These are phyloP conservation scores for Glycyrrhiza uralensis DNA, from an alignment of 306 rosid genomes.

Conservation along the genomic window DNA sequence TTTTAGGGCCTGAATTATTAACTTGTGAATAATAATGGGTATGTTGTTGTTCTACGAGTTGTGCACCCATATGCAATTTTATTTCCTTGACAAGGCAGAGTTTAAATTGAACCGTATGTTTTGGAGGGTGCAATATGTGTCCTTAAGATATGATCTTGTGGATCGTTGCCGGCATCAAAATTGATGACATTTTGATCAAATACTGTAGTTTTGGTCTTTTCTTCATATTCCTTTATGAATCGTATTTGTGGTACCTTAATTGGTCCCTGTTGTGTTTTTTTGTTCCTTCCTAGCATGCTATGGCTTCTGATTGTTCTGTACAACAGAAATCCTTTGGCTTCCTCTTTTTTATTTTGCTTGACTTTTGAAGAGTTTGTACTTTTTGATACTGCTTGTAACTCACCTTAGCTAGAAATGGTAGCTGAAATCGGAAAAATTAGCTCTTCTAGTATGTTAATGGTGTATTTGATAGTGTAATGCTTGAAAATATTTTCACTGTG, in stretches of 20 bases:
- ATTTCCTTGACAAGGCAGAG: not conserved
- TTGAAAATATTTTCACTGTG: not conserved
- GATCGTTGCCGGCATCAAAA: not conserved
- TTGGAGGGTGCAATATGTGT: not conserved
- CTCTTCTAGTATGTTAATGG: not conserved
- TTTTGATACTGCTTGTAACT: not conserved
- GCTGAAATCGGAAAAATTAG: not conserved
- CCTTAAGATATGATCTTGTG: not conserved
- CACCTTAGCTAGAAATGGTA: not conserved
- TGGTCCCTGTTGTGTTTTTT: not conserved
- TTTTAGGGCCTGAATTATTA: not conserved
- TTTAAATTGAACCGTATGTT: not conserved
- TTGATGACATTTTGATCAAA: conserved; percentile 3
- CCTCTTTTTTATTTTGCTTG: not conserved
- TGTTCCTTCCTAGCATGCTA: not conserved
- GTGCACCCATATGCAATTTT: not conserved
- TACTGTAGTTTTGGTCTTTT: not conserved
- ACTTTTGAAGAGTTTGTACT: not conserved
- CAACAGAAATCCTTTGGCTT: not conserved
- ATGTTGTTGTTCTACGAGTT: not conserved
- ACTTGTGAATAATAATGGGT: not conserved
- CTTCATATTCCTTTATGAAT: not conserved
- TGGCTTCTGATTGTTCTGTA: not conserved
- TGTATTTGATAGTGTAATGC: conserved; percentile 1
- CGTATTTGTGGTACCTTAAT: not conserved